Conservation (phyloP, 1,284 basidiomycete species). For the Moesziomyces sp. region DNA sequence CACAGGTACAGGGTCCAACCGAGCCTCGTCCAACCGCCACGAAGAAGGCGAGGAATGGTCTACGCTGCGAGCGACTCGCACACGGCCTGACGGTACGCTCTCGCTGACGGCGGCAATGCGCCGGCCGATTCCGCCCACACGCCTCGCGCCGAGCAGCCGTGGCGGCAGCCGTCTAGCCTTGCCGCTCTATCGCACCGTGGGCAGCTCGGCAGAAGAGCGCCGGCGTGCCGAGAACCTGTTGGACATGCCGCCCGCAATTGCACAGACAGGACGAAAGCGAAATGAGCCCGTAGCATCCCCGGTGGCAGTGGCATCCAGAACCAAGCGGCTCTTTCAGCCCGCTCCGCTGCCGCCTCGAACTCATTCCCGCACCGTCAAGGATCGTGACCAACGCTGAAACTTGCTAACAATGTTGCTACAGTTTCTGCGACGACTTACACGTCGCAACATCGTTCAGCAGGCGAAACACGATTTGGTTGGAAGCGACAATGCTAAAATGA, state of each 20-base stretch:
- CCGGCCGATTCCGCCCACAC: conserved; percentile 26
- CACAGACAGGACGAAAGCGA: not conserved
- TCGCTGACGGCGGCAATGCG: conserved; percentile 23
- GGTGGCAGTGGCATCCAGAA: not conserved
- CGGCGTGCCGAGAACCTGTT: conserved; percentile 20
- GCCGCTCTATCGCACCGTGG: conserved; percentile 30
- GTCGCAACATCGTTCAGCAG: too few relatives aligned
- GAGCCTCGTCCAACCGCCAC: not conserved
- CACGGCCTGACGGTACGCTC: conserved; percentile 17
- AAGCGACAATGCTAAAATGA: too few relatives aligned
- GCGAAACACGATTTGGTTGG: too few relatives aligned
- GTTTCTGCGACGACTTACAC: too few relatives aligned
- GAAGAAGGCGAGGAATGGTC: conserved; percentile 39
- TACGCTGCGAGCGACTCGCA: conserved; percentile 23
- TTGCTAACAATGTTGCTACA: too few relatives aligned
- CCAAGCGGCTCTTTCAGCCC: conserved; percentile 20
- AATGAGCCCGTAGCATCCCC: too few relatives aligned
- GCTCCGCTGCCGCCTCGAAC: conserved; percentile 1
- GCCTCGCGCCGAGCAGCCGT: conserved; percentile 10
- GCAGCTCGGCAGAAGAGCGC: conserved; percentile 31
- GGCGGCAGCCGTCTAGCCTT: conserved; percentile 23
- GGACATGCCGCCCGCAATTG: not conserved
- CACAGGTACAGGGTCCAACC: not conserved
- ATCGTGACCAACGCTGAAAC: not conserved
- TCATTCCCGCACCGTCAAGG: not conserved